Conservation (phyloP, 768 basidiomycete genomes). For the Mycena vulgaris region DNA sequence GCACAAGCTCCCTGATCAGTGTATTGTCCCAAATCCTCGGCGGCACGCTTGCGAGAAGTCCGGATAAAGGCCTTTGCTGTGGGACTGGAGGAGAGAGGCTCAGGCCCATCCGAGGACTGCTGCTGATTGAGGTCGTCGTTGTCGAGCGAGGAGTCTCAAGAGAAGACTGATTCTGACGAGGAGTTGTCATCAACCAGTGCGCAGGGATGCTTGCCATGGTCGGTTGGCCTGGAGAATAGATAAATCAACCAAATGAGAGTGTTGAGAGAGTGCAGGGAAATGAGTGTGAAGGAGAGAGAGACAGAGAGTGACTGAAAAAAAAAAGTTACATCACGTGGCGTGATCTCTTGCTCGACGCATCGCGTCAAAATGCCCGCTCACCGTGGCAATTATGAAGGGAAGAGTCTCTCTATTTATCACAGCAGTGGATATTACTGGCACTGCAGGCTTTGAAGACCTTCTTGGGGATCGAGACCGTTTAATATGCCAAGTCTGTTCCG, state of each 20-base stretch:
- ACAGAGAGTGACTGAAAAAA: background rate
- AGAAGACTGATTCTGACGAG: background rate
- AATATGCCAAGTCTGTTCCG: background rate
- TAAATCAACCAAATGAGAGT: background rate
- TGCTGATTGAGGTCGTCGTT: background rate
- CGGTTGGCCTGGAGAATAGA: no score
- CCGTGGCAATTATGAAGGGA: background rate
- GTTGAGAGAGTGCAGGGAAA: background rate
- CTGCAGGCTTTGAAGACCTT: background rate
- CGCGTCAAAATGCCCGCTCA: slow-evolving; percentile 17
- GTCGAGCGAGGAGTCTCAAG: background rate
- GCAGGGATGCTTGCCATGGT: background rate
- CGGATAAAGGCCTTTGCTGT: background rate
- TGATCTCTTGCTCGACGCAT: background rate
- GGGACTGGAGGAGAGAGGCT: background rate
- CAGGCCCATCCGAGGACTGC: background rate
- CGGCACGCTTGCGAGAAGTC: slow-evolving; percentile 1
- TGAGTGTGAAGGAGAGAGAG: background rate
- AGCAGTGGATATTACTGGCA: background rate
- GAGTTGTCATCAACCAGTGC: background rate
- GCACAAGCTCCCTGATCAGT: no score
- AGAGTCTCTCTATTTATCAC: background rate
- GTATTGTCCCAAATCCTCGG: slow-evolving; percentile 8
- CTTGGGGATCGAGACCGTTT: background rate
- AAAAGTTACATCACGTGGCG: background rate